Conservation (phyloP, 768 basidiomycete genomes). For the Kwoniella pini region DNA sequence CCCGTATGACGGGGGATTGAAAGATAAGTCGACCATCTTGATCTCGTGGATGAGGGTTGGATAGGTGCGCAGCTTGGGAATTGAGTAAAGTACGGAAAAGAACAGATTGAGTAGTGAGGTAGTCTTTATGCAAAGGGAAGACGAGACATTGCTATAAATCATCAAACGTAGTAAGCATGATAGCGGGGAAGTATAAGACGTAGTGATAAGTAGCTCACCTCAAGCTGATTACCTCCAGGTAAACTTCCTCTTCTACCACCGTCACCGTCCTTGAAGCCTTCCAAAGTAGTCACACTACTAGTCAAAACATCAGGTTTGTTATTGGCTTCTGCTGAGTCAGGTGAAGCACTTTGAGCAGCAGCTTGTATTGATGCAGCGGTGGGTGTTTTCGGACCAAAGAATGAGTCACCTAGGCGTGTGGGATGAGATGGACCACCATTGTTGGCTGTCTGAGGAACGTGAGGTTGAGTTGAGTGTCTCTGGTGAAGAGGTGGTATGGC, state of each 20-base stretch:
- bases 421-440: not conserved
- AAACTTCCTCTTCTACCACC: conserved; percentile 17
- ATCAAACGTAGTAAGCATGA: not conserved
- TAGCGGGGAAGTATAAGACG: not conserved
- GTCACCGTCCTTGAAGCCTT: not conserved
- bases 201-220: conserved; percentile 7
- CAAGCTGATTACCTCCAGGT: conserved; percentile 8
- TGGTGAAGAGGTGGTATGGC: conserved; percentile 2
- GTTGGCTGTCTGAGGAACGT: conserved; percentile 1
- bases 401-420: conserved; percentile 2
- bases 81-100: conserved; percentile 62
- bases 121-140: conserved; percentile 68
- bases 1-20: conserved; percentile 22
- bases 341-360: not conserved
- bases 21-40: conserved; percentile 13
- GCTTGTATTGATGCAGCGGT: conserved; percentile 2
- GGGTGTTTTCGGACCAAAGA: not conserved
- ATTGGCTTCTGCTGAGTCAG: not conserved
- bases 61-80: conserved; percentile 64
- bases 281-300: conserved; percentile 5
- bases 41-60: conserved; percentile 11
- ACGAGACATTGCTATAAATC: conserved; percentile 23
- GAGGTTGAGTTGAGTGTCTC: not conserved
- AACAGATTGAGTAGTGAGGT: conserved; percentile 74
- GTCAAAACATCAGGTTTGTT: conserved; percentile 15